A percentile compares a stretch with the other conserved stretches of the same genome.
These are phyloP conservation scores for Colletotrichum musicola DNA, from an alignment of 2,329 filamentous ascomycete genomes.

Conservation along the genomic window DNA sequence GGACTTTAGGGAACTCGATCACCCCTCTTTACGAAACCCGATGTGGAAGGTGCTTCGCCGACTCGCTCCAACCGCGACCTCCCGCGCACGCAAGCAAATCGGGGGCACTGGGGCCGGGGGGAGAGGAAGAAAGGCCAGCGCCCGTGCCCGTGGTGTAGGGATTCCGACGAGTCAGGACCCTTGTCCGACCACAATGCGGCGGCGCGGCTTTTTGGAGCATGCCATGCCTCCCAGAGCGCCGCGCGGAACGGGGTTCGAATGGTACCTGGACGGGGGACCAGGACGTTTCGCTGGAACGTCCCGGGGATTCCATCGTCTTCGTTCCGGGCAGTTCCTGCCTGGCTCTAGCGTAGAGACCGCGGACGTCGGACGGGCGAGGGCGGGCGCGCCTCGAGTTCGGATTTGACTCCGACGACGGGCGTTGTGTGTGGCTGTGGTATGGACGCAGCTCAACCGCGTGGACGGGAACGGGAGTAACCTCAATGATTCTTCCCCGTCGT, in stretches of 20 bases:
- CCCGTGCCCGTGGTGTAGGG: slow-evolving; percentile 4
- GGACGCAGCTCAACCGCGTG: neutral
- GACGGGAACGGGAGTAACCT: neutral
- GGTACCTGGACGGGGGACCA: neutral
- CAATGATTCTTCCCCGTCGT: neutral
- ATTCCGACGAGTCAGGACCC: slow-evolving; percentile 31
- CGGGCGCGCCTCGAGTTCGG: neutral
- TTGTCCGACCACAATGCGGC: slow-evolving; percentile 15
- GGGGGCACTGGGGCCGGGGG: neutral
- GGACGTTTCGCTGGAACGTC: neutral
- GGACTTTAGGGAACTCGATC: neutral
- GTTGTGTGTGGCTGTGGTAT: neutral
- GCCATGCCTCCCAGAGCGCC: neutral
- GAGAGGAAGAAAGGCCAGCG: neutral
- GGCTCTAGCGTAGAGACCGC: neutral
- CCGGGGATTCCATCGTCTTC: slow-evolving; percentile 18
- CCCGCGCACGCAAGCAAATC: neutral
- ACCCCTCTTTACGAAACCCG: neutral
- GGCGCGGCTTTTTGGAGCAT: slow-evolving; percentile 27
- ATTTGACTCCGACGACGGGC: neutral
- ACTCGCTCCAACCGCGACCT: neutral
- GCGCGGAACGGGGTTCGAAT: neutral
- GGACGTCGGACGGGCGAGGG: slow-evolving; percentile 12
- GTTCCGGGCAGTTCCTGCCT: slow-evolving; percentile 13
- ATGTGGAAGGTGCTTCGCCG: slow-evolving; percentile 29